Conservation (phyloP, 371 early-diverging fungal genomes). For the Zancudomyces culisetae region DNA sequence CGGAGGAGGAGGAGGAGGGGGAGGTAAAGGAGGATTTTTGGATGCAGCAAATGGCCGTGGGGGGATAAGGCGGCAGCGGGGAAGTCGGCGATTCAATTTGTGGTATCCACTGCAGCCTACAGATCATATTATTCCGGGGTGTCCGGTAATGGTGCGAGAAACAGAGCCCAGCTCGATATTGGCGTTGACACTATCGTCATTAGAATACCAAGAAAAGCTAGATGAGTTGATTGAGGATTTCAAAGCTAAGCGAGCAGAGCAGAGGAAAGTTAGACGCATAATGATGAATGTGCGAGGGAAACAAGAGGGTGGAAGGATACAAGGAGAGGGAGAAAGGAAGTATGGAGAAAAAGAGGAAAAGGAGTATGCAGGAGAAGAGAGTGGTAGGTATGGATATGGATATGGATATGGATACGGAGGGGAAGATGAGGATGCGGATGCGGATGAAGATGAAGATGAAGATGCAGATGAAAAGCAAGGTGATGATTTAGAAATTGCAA, state of each 20-base stretch:
- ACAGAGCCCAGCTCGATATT: conserved; percentile 87
- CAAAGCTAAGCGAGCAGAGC: not conserved
- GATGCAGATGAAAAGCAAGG: not conserved
- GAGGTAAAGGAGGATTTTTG: no score
- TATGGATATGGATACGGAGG: not conserved
- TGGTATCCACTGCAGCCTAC: conserved; percentile 31
- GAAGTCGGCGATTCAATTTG: conserved; percentile 7
- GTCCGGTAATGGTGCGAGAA: conserved; percentile 67
- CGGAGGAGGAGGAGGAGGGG: no score
- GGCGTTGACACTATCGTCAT: conserved; percentile 57
- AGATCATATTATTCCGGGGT: conserved; percentile 71
- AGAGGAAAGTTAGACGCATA: no score
- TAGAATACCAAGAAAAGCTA: conserved; percentile 14
- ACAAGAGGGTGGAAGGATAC: not conserved
- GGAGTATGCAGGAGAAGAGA: not conserved
- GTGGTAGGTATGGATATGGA: not conserved
- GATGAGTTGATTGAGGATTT: conserved; percentile 3
- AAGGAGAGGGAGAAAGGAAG: not conserved
- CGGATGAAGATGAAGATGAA: not conserved
- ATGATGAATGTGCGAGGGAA: no score
- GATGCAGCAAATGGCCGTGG: no score
- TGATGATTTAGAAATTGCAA: conserved; percentile 10
- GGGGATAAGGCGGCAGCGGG: no score
- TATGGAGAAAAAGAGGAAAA: not conserved
- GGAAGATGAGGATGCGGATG: not conserved